Base-by-base conservation (phyloP, 2,329 filamentous ascomycete species). In the Shiraia bambusicola region DNA sequence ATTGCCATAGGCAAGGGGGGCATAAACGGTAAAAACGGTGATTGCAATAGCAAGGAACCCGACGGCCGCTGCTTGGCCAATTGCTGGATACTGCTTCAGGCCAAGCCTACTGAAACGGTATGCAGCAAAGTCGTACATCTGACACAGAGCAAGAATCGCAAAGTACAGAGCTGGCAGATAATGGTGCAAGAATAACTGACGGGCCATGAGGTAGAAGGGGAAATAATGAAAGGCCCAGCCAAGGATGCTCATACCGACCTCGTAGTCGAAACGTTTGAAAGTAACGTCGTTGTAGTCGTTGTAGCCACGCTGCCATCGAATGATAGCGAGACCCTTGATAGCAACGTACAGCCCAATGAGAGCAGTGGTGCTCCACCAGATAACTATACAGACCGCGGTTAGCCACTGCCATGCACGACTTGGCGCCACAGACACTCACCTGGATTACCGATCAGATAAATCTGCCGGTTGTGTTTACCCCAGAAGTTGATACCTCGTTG, bases 191-290 rank as follows among this genome's bases (percentile, higher is more conserved):
- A 98, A 98, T 26, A 98, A 83, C 72, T 98, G 93, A 58, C 93
- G 90, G 66, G 93, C 84, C 93, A 98, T 97, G 43, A 98, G 80
- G 75, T 84, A 98, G 76, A 98, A 98, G 9, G 93, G 93, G 77
- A 98, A 97, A 76, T 96, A 98, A 72, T 98, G 93, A 70, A 98
- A 86, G 34, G 88, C 89, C 93, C 93, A 98, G 55, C 87, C 93
- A 7, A 98, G 80, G 24, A 96, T 86, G 13, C 83, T 89, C 38
- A 84, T 88, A 48, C 93, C 93, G 45, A 97, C 82, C 71, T 98
- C 93, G 65, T 96, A 97, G 71, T 97, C 93, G 69, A 97, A 98
- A 42, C 93, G 88, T 75, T 95, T 95, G 78, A 97, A 95, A 28
- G 80, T 86, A 34, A 82, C 69, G 66, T 86, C 83, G 46, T 79